These are phyloP conservation scores for Phytophthora constricta DNA, from an alignment of 352 stramenopile species.

Conservation along the genomic window DNA sequence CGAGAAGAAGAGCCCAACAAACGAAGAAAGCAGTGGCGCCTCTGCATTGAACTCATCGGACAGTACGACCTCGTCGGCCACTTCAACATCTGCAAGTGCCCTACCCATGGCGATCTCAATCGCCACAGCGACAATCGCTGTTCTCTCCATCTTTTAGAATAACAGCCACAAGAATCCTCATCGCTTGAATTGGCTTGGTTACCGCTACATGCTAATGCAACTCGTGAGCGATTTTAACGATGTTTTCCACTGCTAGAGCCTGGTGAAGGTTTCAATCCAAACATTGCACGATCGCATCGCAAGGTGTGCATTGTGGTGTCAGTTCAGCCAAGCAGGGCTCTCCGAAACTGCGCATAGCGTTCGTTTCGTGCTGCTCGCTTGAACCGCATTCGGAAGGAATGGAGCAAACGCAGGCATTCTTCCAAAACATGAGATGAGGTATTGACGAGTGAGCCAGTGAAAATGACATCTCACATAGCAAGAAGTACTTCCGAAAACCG, in stretches of 20 bases:
- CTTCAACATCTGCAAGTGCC: not conserved
- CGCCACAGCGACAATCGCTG: not conserved
- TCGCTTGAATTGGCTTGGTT: no score
- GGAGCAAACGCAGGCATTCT: slow-evolving; percentile 9
- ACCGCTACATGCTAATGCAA: no score
- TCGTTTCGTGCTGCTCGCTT: slow-evolving; percentile 24
- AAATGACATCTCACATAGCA: not conserved
- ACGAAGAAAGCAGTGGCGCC: slow-evolving; percentile 24
- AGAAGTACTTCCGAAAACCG: not conserved
- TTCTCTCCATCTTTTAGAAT: slow-evolving; percentile 9
- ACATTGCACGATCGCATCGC: slow-evolving; percentile 20
- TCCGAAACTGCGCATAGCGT: slow-evolving; percentile 11
- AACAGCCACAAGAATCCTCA: not conserved
- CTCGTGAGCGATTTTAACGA: not conserved
- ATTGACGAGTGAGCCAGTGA: not conserved
- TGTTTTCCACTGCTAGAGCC: no score
- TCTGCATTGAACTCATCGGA: slow-evolving; percentile 17
- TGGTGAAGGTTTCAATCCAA: slow-evolving; percentile 28
- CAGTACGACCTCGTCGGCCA: slow-evolving; percentile 7
- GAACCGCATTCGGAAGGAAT: not conserved
- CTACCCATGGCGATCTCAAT: not conserved
- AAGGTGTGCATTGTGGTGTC: not conserved
- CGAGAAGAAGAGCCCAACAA: slow-evolving; percentile 34
- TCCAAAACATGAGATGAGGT: slow-evolving; percentile 21
- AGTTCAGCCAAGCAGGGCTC: slow-evolving; percentile 1